Evolutionary conservation across 2,329 filamentous ascomycete genomes (phyloP).

Genomic region (Paramyrothecium sp.): DNA sequence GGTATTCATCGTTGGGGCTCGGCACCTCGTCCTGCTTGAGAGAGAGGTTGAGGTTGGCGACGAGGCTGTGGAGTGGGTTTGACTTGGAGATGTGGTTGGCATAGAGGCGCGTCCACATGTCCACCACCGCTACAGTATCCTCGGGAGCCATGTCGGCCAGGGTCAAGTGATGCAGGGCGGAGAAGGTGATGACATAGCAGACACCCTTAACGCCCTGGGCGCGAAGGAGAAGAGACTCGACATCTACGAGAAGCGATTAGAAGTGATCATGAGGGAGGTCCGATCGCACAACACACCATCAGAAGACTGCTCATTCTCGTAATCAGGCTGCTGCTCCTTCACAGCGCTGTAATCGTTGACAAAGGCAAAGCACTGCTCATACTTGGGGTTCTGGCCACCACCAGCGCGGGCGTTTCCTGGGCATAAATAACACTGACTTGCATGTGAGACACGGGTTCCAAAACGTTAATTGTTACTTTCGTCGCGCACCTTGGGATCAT

Average conservation of each 20-base stretch:
- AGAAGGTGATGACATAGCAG: constrained; percentile 97
- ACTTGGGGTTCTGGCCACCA: constrained; percentile 83
- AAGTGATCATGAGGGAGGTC: neutral
- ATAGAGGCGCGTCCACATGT: constrained; percentile 92
- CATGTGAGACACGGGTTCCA: neutral
- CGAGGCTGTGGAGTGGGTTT: constrained; percentile 56
- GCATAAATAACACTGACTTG: constrained; percentile 80
- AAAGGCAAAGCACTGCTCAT: constrained; percentile 86
- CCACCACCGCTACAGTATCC: constrained; percentile 79
- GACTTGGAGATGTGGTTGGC: constrained; percentile 72
- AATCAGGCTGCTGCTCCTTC: constrained; percentile 87
- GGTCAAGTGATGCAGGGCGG: constrained; percentile 84
- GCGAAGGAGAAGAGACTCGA: constrained; percentile 73
- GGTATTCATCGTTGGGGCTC: constrained; percentile 70
- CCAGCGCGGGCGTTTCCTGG: constrained; percentile 87
- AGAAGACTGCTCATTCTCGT: constrained; percentile 45
- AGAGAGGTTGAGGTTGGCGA: constrained; percentile 28
- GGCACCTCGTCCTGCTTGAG: constrained; percentile 26
- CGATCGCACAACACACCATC: constrained; percentile 24
- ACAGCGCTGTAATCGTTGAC: constrained; percentile 98
- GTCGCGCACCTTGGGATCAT: constrained; percentile 67
- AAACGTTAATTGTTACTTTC: neutral
- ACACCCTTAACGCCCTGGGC: constrained; percentile 88
- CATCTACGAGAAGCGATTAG: constrained; percentile 43
- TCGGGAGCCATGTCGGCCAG: constrained; percentile 80